Evolutionary conservation across 1,139 yeast species (phyloP).

Genomic region (Kodamaea alishanica): DNA sequence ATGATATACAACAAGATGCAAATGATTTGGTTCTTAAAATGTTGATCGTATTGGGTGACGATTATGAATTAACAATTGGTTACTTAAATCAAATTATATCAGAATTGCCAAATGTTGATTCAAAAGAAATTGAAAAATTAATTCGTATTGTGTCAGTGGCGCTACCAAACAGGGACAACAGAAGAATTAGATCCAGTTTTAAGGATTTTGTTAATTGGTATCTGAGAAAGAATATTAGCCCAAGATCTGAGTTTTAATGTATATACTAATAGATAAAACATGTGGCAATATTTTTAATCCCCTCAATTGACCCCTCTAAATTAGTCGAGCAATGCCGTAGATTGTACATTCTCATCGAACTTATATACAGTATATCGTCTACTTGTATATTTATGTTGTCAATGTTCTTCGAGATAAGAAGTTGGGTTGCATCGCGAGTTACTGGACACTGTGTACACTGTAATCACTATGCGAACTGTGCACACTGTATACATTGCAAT

Average conservation of each 20-base stretch:
- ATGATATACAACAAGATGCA: slow-evolving; percentile 70
- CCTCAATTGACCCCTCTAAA: not conserved
- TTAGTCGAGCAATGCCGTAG: not conserved
- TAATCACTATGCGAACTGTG: too few species aligned
- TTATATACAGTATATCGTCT: too few species aligned
- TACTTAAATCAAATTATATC: slow-evolving; percentile 63
- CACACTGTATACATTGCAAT: too few species aligned
- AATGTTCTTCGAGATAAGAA: too few species aligned
- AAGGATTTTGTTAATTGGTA: slow-evolving; percentile 82
- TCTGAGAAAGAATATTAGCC: slow-evolving; percentile 66
- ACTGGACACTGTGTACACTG: too few species aligned
- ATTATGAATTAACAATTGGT: slow-evolving; percentile 37
- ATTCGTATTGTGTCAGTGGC: slow-evolving; percentile 56
- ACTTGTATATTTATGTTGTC: too few species aligned
- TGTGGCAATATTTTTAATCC: not conserved
- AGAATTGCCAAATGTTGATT: slow-evolving; percentile 60
- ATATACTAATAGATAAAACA: not conserved
- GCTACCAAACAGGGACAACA: slow-evolving; percentile 63
- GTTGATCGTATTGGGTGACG: slow-evolving; percentile 49
- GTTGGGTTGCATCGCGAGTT: too few species aligned
- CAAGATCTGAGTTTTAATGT: slow-evolving; percentile 32
- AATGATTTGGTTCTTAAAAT: slow-evolving; percentile 69
- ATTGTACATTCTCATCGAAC: not conserved
- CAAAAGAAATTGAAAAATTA: slow-evolving; percentile 62
- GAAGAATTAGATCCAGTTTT: slow-evolving; percentile 67